These are phyloP conservation scores for Paraphoma chrysanthemicola DNA, from an alignment of 2,329 filamentous ascomycete genomes.

Conservation along the genomic window DNA sequence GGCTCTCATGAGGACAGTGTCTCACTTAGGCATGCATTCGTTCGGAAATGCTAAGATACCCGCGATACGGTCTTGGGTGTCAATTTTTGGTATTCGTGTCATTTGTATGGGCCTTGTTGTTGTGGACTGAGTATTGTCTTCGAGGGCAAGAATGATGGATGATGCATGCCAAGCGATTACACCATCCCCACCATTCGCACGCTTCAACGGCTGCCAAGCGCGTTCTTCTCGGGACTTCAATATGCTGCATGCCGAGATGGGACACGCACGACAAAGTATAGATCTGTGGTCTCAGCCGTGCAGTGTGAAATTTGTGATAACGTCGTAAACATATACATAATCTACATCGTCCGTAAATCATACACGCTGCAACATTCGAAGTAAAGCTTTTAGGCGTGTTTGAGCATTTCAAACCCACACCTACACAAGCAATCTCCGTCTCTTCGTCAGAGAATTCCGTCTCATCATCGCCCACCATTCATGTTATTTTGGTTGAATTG, in stretches of 20 bases:
- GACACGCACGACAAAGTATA: not conserved
- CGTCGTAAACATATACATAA: not conserved
- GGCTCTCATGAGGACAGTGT: no score
- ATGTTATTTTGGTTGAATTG: conserved; percentile 42
- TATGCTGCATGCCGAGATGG: no score
- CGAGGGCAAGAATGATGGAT: not conserved
- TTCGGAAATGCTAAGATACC: no score
- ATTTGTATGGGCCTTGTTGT: no score
- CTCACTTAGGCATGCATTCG: no score
- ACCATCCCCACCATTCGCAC: not conserved
- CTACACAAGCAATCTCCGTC: no score
- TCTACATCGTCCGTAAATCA: not conserved
- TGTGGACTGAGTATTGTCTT: not conserved
- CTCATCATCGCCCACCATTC: conserved; percentile 34
- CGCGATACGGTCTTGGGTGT: no score
- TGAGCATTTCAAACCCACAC: no score
- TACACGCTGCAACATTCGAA: not conserved
- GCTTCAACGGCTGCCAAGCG: not conserved
- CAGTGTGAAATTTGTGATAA: not conserved
- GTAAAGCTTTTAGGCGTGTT: not conserved
- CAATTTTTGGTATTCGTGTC: no score
- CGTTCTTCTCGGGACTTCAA: no score
- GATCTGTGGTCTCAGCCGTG: not conserved
- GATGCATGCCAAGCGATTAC: not conserved
- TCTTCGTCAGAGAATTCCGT: not conserved